Conservation (phyloP, 169 alveolate genomes). For the Plasmodium gaboni region DNA sequence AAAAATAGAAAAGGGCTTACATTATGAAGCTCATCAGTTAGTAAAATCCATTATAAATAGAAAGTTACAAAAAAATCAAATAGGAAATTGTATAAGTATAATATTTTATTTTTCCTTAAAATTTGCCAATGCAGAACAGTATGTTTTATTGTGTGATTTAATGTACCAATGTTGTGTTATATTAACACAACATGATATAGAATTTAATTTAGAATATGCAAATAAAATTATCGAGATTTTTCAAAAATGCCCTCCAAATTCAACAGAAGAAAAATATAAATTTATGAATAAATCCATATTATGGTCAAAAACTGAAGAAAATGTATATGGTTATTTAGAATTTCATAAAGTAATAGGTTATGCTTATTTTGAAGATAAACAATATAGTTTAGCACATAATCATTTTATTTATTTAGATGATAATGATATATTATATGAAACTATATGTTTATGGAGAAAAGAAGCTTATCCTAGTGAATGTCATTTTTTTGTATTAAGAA, state of each 20-base stretch:
- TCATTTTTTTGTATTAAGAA: conserved; percentile 55
- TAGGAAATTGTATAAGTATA: conserved; percentile 25
- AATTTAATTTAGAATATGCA: conserved; percentile 50
- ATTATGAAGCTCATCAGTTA: conserved; percentile 76
- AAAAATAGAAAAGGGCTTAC: conserved; percentile 42
- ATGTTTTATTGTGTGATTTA: conserved; percentile 70
- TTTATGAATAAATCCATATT: conserved; percentile 65
- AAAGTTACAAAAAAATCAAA: conserved; percentile 41
- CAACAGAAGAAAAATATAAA: conserved; percentile 75
- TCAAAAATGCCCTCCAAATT: conserved; percentile 56
- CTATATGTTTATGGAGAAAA: conserved; percentile 42
- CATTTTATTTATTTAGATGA: conserved; percentile 69
- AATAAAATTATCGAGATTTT: conserved; percentile 71
- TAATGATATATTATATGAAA: conserved; percentile 36
- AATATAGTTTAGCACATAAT: conserved; percentile 69
- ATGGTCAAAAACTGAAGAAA: conserved; percentile 66
- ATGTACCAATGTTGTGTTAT: conserved; percentile 57
- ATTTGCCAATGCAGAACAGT: conserved; percentile 53
- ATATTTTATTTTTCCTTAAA: conserved; percentile 45
- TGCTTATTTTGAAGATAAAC: conserved; percentile 60
- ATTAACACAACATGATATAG: conserved; percentile 23
- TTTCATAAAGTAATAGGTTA: conserved; percentile 66
- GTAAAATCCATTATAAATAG: conserved; percentile 55
- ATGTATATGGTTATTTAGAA: conserved; percentile 50
- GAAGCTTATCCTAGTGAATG: conserved; percentile 74